phyloP scores from a whole-genome alignment of 2,329 filamentous ascomycete species.

The Neurospora crassa region DNA sequence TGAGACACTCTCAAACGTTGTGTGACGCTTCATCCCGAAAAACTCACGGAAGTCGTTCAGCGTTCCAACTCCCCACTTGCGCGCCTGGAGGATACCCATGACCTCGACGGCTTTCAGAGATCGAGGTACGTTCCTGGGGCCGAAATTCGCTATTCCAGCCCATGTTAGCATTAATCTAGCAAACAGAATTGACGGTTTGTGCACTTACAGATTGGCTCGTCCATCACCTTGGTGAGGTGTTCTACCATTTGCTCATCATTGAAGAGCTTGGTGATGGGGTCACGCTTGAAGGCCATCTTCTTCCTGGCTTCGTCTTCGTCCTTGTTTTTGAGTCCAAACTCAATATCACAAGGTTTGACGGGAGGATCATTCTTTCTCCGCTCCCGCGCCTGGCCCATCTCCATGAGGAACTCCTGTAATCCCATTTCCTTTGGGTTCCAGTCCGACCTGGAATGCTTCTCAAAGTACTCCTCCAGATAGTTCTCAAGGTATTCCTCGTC shows the following conservation, averaged over 20 bases:
- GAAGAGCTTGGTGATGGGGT: not conserved
- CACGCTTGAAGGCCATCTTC: slow-evolving; percentile 38
- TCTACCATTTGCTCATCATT: slow-evolving; percentile 45
- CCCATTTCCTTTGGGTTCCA: not conserved
- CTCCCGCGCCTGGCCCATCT: slow-evolving; percentile 29
- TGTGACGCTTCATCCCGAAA: slow-evolving; percentile 48
- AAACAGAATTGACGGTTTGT: not conserved
- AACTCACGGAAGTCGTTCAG: slow-evolving; percentile 57
- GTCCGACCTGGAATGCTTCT: not conserved
- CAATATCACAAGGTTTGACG: slow-evolving; percentile 5
- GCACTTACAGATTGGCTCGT: slow-evolving; percentile 33
- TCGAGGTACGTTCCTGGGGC: slow-evolving; percentile 47
- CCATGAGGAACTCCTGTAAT: slow-evolving; percentile 26
- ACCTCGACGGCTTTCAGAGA: slow-evolving; percentile 52
- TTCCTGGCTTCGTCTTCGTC: slow-evolving; percentile 35
- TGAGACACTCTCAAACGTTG: slow-evolving; percentile 50
- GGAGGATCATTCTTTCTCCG: slow-evolving; percentile 32
- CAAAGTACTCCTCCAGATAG: not conserved
- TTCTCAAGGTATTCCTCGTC: slow-evolving; percentile 40
- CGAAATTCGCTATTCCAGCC: slow-evolving; percentile 39
- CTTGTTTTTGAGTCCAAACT: slow-evolving; percentile 30
- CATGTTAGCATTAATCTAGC: not conserved
- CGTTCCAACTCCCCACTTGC: slow-evolving; percentile 51
- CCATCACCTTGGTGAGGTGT: slow-evolving; percentile 47
- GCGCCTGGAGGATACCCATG: slow-evolving; percentile 51